phyloP scores from a whole-genome alignment of 2,329 filamentous ascomycete species.

The Aureobasidium melanogenum region DNA sequence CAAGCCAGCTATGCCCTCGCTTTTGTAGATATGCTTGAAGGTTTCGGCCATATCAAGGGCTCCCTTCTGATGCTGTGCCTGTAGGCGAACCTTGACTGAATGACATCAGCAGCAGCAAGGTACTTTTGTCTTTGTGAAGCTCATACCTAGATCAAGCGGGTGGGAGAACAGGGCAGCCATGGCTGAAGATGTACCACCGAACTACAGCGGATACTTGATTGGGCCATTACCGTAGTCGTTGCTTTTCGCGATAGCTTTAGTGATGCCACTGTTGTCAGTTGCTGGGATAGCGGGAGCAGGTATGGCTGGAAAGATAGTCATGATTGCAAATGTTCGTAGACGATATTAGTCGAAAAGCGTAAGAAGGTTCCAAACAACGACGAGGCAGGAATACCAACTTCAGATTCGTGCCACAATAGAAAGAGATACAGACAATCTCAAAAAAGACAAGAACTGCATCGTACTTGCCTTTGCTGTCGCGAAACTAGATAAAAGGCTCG shows the following conservation, averaged over 20 bases:
- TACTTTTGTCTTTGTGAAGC: not conserved
- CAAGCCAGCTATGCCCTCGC: constrained; percentile 68
- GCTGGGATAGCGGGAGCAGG: not conserved
- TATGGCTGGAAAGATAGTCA: constrained; percentile 2
- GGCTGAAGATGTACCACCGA: constrained; percentile 88
- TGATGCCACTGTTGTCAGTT: not conserved
- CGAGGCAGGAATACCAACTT: too few species aligned
- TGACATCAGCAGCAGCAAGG: not conserved
- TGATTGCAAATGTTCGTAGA: not conserved
- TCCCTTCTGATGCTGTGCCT: constrained; percentile 68
- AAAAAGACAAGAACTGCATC: not conserved
- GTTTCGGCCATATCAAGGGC: constrained; percentile 74
- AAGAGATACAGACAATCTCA: not conserved
- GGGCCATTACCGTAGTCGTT: constrained; percentile 32
- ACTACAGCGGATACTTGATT: constrained; percentile 59
- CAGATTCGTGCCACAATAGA: too few species aligned
- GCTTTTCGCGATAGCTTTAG: constrained; percentile 29
- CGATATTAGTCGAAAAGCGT: not conserved
- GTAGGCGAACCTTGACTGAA: constrained; percentile 62
- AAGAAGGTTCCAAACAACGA: not conserved
- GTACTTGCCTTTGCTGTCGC: not conserved
- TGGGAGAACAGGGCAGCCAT: constrained; percentile 88
- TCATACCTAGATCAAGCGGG: constrained; percentile 80
- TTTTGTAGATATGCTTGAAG: constrained; percentile 68
- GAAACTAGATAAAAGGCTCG: not conserved